These are phyloP conservation scores for Trichoderma afroharzianum DNA, from an alignment of 2,329 filamentous ascomycete genomes.

Conservation along the genomic window DNA sequence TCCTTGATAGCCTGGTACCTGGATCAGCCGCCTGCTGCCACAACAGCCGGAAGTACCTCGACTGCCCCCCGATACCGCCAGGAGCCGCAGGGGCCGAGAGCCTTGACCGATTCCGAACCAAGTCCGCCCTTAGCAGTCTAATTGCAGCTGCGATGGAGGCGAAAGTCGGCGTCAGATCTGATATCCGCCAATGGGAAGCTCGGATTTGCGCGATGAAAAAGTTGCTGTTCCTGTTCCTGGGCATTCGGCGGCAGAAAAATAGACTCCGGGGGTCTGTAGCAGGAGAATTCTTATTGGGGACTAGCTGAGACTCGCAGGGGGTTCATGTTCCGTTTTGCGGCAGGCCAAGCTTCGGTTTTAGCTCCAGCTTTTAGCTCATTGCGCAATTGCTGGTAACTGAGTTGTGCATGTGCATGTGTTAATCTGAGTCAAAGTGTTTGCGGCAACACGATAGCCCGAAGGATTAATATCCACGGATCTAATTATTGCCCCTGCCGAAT, in stretches of 20 bases:
- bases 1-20: neutral
- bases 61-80: neutral
- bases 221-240: neutral
- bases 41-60: neutral
- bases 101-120: slow-evolving; percentile 2
- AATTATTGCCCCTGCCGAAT: neutral
- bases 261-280: neutral
- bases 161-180: neutral
- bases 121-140: neutral
- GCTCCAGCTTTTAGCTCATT: slow-evolving; percentile 12
- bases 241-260: neutral
- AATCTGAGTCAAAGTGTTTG: neutral
- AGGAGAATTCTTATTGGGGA: neutral
- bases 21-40: neutral
- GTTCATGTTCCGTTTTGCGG: neutral
- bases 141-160: neutral
- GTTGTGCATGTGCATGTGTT: neutral
- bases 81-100: neutral
- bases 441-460: neutral
- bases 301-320: neutral
- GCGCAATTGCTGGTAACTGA: neutral
- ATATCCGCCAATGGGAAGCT: neutral
- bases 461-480: too few species aligned
- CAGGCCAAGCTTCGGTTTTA: slow-evolving; percentile 4
- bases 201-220: neutral